A percentile compares a stretch with the other conserved stretches of the same genome.
Conservation (phyloP, 495 filamentous ascomycete species). For the Aeminium ludgeri region DNA sequence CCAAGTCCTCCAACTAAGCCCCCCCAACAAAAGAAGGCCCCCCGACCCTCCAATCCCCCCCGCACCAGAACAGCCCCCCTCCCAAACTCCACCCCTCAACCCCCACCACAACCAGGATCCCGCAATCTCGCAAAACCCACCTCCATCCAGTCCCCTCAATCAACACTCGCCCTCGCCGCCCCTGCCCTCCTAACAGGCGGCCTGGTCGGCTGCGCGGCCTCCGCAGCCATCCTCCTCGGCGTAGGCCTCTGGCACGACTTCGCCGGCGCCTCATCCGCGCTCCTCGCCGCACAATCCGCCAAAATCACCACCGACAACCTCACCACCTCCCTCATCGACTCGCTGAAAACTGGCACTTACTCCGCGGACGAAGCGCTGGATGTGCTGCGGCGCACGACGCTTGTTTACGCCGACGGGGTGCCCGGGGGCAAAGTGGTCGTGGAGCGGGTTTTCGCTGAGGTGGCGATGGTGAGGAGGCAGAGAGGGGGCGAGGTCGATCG, state of each 20-base stretch:
- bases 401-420: slow-evolving; percentile 6
- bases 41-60: neutral
- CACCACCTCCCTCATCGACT: slow-evolving; percentile 5
- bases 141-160: neutral
- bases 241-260: slow-evolving; percentile 10
- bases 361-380: slow-evolving; percentile 12
- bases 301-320: slow-evolving; percentile 9
- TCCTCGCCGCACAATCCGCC: slow-evolving; percentile 7
- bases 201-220: slow-evolving; percentile 8
- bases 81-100: neutral
- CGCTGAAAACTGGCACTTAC: slow-evolving; percentile 11
- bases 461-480: slow-evolving; percentile 2
- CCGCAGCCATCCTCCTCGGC: slow-evolving; percentile 9
- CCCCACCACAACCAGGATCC: neutral
- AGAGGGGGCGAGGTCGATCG: slow-evolving; percentile 7
- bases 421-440: slow-evolving; percentile 7
- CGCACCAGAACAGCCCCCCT: neutral
- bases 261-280: slow-evolving; percentile 4
- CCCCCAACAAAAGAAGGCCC: neutral
- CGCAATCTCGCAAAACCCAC: neutral
- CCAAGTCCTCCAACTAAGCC: neutral
- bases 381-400: slow-evolving; percentile 6
- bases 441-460: slow-evolving; percentile 10
- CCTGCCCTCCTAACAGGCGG: slow-evolving; percentile 9
- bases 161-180: neutral